Base-by-base conservation (phyloP, 176 grass and related monocot species). In the Triticum urartu region DNA sequence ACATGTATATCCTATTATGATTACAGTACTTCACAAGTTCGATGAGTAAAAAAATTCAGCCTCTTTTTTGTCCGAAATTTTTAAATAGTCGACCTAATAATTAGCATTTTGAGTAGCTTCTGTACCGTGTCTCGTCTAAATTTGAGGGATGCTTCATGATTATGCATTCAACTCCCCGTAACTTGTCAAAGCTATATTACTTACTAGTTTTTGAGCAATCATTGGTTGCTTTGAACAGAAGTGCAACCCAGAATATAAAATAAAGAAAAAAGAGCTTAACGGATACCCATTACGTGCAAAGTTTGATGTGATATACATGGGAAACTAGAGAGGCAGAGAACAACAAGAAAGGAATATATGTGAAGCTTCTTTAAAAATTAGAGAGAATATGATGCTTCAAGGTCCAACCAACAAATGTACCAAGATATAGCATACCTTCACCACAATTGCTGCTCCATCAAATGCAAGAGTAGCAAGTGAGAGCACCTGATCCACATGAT, bases 381-480 rank as follows among this genome's bases (percentile, higher is more conserved):
- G 40, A 24, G 68, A 75, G 6, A 78, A 86, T 78, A 11, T 69
- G 62, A 34, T 68, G 60, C 8, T 79, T 22, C 25, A 67, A 50
- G 54, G 8, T 32, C 25, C 17, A 90, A 84, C 54, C 4, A 85
- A 77, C 22, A 81, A 85, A 35, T 78, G 18, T 80, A 76, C 5
- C 33, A 58, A 75, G 11, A 74, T 39, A 21, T 26, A 83, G 3
- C 8, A 64, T 78, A 98, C 95, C 93, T 98, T 98, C 47, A 92
- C 89, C 79, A 98, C 64, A 88, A 94, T 85, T 89, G 92, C 84
- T 66, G 82, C 89, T 64, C 95, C 93, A 83, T 95, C 91, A 88
- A 98, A 98, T 87, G 86, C 93, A 83, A 98, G 95, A 48, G 85
- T 87, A 83, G 95, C 86, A 84, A 98, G 90, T 20, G 91, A 95